phyloP scores from a whole-genome alignment of 2,329 filamentous ascomycete genomes.

The Neocucurbitaria cava region DNA sequence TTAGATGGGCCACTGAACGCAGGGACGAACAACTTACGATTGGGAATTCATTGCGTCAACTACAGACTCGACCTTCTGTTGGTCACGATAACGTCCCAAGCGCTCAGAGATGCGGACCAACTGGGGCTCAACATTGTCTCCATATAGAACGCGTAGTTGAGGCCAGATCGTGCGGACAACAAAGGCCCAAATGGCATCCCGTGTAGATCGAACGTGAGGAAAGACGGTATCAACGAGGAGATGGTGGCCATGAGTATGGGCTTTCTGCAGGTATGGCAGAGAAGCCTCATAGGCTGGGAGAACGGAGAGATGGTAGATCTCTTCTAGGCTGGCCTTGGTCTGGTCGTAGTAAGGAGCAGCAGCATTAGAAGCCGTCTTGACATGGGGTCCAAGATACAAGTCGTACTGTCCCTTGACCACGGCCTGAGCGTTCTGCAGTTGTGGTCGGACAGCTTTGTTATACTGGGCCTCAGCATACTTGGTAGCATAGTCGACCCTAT shows the following conservation, averaged over 20 bases:
- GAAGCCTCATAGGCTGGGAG: slow-evolving; percentile 78
- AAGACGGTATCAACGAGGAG: slow-evolving; percentile 74
- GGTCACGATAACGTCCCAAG: slow-evolving; percentile 76
- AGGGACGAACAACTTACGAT: slow-evolving; percentile 20
- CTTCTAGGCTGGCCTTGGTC: slow-evolving; percentile 66
- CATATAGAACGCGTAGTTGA: slow-evolving; percentile 78
- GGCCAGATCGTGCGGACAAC: slow-evolving; percentile 82
- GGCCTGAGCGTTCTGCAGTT: slow-evolving; percentile 69
- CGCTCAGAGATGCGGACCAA: slow-evolving; percentile 90
- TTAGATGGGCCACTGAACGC: slow-evolving; percentile 11
- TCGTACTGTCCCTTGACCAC: slow-evolving; percentile 72
- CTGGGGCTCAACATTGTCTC: slow-evolving; percentile 94
- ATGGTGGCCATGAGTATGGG: slow-evolving; percentile 70
- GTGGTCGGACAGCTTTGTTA: slow-evolving; percentile 78
- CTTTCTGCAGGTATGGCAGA: slow-evolving; percentile 74
- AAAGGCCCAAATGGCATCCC: slow-evolving; percentile 73
- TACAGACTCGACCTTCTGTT: slow-evolving; percentile 67
- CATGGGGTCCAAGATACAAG: slow-evolving; percentile 73
- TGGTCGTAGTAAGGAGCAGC: slow-evolving; percentile 76
- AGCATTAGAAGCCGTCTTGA: slow-evolving; percentile 65
- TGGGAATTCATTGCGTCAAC: slow-evolving; percentile 60
- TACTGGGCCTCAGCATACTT: slow-evolving; percentile 75
- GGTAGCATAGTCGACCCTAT: slow-evolving; percentile 71
- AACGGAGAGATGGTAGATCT: slow-evolving; percentile 75
- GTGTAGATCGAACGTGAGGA: slow-evolving; percentile 74